Base-by-base conservation (phyloP, 2,329 filamentous ascomycete species). In the Pseudogymnoascus sp. region DNA sequence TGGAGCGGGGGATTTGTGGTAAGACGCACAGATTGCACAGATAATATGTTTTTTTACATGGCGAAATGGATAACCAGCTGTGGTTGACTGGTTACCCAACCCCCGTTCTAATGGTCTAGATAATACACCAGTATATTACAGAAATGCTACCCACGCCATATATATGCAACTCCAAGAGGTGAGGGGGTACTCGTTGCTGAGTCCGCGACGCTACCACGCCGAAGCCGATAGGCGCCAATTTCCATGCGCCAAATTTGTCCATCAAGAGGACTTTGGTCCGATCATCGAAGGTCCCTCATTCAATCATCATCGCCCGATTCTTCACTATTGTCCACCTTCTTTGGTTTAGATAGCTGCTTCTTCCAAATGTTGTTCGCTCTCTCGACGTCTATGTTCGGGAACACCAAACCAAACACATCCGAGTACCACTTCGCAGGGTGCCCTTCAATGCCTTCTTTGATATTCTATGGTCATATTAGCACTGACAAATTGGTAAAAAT, bases 391-490 rank as follows among this genome's bases (percentile, higher is more conserved):
- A 97, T 76, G 66, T 89, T 80, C 38, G 90, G 86, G 80, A 99
- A 99, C 68, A 97, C 86, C 65, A 96, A 82, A 66, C 93, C 84
- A 74, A 97, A 97, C 60, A 99, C 91, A 68, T 99, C 92, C 5
- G 83, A 83, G 79, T 97, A 99, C 94, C 94, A 99, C 71, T 84
- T 87, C 16, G 93, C 93, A 0, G 94, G 89, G 68, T 88, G 90
- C 71, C 95, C 94, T 76, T 96, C 88, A 66, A 99, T 90, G 68
- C 92, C 92, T 72, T 96, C 85, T 78, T 97, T 99, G 80, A 99
- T 99, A 73, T 97, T 97, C 94, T 99, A 74, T 62, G 64, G 64
- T 41, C 30, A 33, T 16, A 22, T 64, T 36, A 62, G 61, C 60
- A 69, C 69, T 67, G 71, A 68, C 55, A 60, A 16, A 25, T 61